Percentiles rank a stretch among this genome's conserved stretches.
phyloP scores from a whole-genome alignment of 2,329 filamentous ascomycete species.

The Gnomoniopsis sp. region DNA sequence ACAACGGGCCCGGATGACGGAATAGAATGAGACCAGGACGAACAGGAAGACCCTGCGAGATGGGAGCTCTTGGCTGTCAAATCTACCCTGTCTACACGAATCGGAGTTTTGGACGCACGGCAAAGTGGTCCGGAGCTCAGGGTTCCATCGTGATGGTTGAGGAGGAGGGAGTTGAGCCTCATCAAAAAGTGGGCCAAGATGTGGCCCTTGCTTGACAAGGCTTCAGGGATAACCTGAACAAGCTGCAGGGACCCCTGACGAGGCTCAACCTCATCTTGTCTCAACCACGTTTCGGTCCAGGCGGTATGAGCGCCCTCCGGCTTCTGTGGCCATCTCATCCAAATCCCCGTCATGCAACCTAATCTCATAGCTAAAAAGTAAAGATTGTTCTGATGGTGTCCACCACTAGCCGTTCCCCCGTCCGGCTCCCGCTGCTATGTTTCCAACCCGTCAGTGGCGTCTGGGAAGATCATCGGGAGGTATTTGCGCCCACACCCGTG shows the following conservation, averaged over 20 bases:
- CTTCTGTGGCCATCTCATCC: not conserved
- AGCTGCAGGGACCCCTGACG: conserved; percentile 7
- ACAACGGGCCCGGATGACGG: conserved; percentile 1
- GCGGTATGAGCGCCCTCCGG: conserved; percentile 16
- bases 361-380: conserved; percentile 10
- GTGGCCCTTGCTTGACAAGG: not conserved
- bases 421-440: not conserved
- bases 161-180: not conserved
- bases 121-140: not conserved
- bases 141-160: not conserved
- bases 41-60: not conserved
- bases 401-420: not conserved
- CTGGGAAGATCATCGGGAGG: no score
- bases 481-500: no score
- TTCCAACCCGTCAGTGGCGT: not conserved
- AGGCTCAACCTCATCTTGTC: conserved; percentile 19
- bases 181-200: not conserved
- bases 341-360: conserved; percentile 4
- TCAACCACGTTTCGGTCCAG: conserved; percentile 23
- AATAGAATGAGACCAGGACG: not conserved
- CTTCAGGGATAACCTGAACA: not conserved
- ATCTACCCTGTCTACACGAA: not conserved
- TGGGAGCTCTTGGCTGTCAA: not conserved
- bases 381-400: conserved; percentile 8
- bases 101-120: not conserved